A percentile compares a stretch with the other conserved stretches of the same genome.
Conservation (phyloP, 495 filamentous ascomycete genomes). For the Xeromyces bisporus region DNA sequence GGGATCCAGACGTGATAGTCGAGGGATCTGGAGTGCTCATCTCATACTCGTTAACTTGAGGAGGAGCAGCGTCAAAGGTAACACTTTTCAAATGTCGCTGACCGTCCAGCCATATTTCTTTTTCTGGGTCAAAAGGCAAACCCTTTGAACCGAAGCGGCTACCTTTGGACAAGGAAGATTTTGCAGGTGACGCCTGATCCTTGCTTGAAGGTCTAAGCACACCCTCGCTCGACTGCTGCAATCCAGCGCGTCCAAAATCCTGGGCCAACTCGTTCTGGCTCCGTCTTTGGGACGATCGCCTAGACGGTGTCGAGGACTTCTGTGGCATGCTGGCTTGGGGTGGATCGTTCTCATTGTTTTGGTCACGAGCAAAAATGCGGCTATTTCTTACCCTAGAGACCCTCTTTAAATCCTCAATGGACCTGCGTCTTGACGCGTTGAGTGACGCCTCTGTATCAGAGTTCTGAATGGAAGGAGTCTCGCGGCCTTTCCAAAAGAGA, state of each 20-base stretch:
- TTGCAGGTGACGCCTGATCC: conserved; percentile 59
- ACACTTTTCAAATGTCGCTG: conserved; percentile 87
- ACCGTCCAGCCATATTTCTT: conserved; percentile 52
- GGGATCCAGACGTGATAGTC: conserved; percentile 69
- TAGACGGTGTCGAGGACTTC: conserved; percentile 52
- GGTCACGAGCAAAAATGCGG: conserved; percentile 80
- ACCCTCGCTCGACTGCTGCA: conserved; percentile 22
- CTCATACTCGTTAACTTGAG: conserved; percentile 91
- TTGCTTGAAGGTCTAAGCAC: conserved; percentile 53
- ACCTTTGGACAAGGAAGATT: conserved; percentile 61
- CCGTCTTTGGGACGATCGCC: conserved; percentile 34
- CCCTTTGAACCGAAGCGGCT: conserved; percentile 48
- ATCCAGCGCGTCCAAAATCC: conserved; percentile 6
- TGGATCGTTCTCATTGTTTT: conserved; percentile 80
- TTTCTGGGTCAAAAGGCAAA: conserved; percentile 51
- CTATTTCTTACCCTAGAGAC: conserved; percentile 93
- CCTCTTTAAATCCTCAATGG: conserved; percentile 82
- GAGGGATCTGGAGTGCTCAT: conserved; percentile 92
- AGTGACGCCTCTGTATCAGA: conserved; percentile 45
- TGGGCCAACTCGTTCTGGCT: conserved; percentile 43
- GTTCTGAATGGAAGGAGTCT: conserved; percentile 42
- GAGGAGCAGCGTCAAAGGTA: conserved; percentile 85
- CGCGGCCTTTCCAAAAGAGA: conserved; percentile 72
- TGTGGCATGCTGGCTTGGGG: conserved; percentile 55
- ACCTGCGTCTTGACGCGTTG: conserved; percentile 59